phyloP scores from a whole-genome alignment of 2,329 filamentous ascomycete genomes.

The Ascochyta rabiei region DNA sequence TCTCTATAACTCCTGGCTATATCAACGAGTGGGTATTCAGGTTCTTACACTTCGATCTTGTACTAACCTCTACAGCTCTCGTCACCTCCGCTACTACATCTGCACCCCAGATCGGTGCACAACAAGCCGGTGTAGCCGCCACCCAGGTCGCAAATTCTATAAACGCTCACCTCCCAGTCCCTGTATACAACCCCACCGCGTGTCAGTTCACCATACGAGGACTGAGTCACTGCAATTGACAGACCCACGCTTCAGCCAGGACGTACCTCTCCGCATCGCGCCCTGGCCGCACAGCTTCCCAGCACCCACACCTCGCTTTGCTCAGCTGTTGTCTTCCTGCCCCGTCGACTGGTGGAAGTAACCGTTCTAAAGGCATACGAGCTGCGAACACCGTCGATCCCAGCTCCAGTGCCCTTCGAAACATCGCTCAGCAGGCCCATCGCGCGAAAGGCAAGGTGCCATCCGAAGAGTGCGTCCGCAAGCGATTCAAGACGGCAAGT shows the following conservation, averaged over 20 bases:
- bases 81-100: not conserved
- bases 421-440: too few species aligned
- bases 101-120: not conserved
- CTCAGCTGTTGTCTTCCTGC: not conserved
- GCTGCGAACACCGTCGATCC: too few species aligned
- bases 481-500: too few species aligned
- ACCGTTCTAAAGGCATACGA: too few species aligned
- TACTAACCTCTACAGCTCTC: not conserved
- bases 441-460: too few species aligned
- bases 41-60: not conserved
- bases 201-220: not conserved
- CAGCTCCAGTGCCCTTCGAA: too few species aligned
- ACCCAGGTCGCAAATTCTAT: not conserved
- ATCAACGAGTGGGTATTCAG: not conserved
- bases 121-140: not conserved
- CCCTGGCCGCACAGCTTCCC: not conserved
- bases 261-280: not conserved
- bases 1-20: not conserved
- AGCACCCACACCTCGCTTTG: not conserved
- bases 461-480: too few species aligned
- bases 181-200: not conserved
- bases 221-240: not conserved
- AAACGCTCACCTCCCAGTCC: not conserved
- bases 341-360: too few species aligned
- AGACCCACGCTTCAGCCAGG: not conserved